Conservation (phyloP, 2,329 filamentous ascomycete genomes). For the Emericellopsis cladophorae region DNA sequence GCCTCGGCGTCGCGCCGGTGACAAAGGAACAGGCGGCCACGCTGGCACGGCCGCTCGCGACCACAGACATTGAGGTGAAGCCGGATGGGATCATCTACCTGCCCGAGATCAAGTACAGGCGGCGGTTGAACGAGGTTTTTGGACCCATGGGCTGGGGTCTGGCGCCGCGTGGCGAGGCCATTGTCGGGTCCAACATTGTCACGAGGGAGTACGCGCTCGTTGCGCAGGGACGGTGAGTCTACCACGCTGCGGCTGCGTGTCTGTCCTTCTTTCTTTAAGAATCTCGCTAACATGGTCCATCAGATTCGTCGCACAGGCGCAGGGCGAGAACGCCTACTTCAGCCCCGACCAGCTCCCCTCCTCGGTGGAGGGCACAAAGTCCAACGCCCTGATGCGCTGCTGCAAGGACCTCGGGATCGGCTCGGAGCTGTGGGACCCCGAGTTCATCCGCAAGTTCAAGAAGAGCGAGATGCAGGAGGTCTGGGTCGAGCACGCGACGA, state of each 20-base stretch:
- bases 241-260: conserved; percentile 4
- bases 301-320: conserved; percentile 82
- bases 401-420: conserved; percentile 96
- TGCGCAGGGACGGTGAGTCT: conserved; percentile 63
- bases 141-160: conserved; percentile 93
- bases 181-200: conserved; percentile 67
- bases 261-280: neutral
- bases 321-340: conserved; percentile 93
- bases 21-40: conserved; percentile 54
- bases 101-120: conserved; percentile 94
- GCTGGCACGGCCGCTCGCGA: conserved; percentile 53
- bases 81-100: conserved; percentile 94
- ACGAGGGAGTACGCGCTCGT: conserved; percentile 92
- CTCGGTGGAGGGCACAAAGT: conserved; percentile 93
- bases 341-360: conserved; percentile 80
- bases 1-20: conserved; percentile 61
- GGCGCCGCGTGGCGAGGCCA: conserved; percentile 73
- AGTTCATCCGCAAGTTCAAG: conserved; percentile 77
- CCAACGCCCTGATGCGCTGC: conserved; percentile 93
- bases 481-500: conserved; percentile 79
- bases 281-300: neutral
- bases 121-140: conserved; percentile 82
- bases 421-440: conserved; percentile 91
- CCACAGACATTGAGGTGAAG: conserved; percentile 86
- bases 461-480: conserved; percentile 61